Percentiles rank a stretch among this genome's conserved stretches.
Evolutionary conservation across 768 basidiomycete species (phyloP).

Genomic region (Boletus speciosus): DNA sequence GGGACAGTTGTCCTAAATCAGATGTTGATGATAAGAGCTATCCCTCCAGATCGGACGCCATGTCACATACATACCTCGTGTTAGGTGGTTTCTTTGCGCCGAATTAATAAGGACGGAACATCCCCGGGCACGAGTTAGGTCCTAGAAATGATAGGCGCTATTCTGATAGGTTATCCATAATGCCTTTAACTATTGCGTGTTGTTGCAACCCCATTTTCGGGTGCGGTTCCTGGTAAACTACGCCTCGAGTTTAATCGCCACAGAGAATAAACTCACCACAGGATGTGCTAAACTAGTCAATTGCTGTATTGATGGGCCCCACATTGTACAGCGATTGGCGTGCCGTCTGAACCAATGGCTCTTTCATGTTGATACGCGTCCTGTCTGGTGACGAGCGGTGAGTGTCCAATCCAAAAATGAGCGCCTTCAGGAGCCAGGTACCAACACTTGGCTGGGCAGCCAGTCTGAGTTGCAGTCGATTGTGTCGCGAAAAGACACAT

Average conservation of each 20-base stretch:
- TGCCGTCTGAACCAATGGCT: neutral
- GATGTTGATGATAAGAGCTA: neutral
- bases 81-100: neutral
- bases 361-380: neutral
- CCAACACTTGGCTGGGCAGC: too few relatives aligned
- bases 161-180: neutral
- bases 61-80: neutral
- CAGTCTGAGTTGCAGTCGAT: too few relatives aligned
- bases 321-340: neutral
- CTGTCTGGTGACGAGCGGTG: neutral
- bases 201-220: neutral
- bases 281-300: neutral
- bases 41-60: neutral
- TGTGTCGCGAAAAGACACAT: too few relatives aligned
- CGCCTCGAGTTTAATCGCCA: neutral
- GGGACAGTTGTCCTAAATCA: too few relatives aligned
- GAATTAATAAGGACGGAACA: neutral
- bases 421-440: neutral
- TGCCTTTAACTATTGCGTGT: too few relatives aligned
- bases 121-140: neutral
- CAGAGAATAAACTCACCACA: neutral
- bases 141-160: neutral
- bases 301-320: neutral
- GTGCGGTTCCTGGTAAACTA: neutral
- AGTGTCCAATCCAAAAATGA: neutral